phyloP scores from a whole-genome alignment of 495 filamentous ascomycete genomes.

The Aspergillus olivimuriae region DNA sequence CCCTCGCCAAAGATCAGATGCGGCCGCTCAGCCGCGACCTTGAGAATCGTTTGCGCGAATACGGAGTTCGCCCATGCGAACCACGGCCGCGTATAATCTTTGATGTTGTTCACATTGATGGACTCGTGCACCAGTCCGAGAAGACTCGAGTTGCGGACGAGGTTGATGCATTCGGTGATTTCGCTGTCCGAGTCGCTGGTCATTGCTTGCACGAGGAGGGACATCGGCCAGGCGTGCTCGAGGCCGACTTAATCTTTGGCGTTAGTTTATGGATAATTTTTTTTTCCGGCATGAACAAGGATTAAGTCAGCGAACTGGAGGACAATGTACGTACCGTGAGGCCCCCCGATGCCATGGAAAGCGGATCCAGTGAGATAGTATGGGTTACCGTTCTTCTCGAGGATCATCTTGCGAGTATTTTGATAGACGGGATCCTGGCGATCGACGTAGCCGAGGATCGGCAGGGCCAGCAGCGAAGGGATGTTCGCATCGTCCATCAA shows the following conservation, averaged over 20 bases:
- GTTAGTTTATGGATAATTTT: conserved; percentile 1
- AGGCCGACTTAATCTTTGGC: conserved; percentile 54
- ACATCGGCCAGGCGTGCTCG: conserved; percentile 95
- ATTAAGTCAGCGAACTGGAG: not conserved
- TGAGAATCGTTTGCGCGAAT: conserved; percentile 88
- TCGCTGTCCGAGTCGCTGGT: conserved; percentile 84
- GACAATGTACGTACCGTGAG: conserved; percentile 40
- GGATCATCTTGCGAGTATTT: conserved; percentile 89
- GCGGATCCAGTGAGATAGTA: conserved; percentile 77
- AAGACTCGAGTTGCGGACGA: conserved; percentile 64
- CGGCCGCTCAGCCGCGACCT: conserved; percentile 79
- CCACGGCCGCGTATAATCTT: conserved; percentile 82
- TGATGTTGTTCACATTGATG: conserved; percentile 70
- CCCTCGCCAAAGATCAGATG: conserved; percentile 74
- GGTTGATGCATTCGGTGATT: conserved; percentile 62
- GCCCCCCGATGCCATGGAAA: conserved; percentile 86
- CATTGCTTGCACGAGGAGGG: conserved; percentile 80
- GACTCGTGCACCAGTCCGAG: conserved; percentile 89
- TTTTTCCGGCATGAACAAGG: not conserved
- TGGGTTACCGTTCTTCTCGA: conserved; percentile 72
- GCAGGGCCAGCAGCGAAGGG: conserved; percentile 81
- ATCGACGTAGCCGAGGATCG: conserved; percentile 76
- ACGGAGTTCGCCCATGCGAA: conserved; percentile 98
- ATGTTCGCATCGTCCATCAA: conserved; percentile 98
- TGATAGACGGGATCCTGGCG: conserved; percentile 63